Conservation (phyloP, 2,329 filamentous ascomycete species). For the Arthrobotrys conoides region DNA sequence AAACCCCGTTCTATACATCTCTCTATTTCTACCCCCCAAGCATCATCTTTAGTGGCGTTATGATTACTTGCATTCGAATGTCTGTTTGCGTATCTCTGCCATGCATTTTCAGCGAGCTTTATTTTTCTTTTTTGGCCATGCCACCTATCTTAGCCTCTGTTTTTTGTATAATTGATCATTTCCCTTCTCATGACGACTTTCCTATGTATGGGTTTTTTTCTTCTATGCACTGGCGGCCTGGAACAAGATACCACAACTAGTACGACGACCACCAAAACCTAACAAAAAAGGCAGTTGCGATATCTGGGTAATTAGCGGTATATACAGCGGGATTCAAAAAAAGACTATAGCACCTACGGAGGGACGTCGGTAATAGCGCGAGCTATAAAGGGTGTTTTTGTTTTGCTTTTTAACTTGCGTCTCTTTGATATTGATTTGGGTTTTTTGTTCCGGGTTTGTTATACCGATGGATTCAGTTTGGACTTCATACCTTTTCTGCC, state of each 20-base stretch:
- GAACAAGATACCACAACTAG: slow-evolving; percentile 47
- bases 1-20: slow-evolving; percentile 11
- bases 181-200: slow-evolving; percentile 24
- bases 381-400: slow-evolving; percentile 57
- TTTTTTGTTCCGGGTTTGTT: slow-evolving; percentile 14
- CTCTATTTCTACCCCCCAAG: slow-evolving; percentile 20
- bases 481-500: slow-evolving; percentile 17
- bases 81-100: slow-evolving; percentile 36
- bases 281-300: slow-evolving; percentile 43
- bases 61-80: slow-evolving; percentile 22
- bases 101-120: slow-evolving; percentile 60
- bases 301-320: slow-evolving; percentile 39
- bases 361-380: slow-evolving; percentile 50
- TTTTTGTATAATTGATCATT: slow-evolving; percentile 16
- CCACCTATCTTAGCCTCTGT: slow-evolving; percentile 6
- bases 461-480: slow-evolving; percentile 18
- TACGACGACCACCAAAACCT: slow-evolving; percentile 21
- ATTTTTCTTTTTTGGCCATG: slow-evolving; percentile 36
- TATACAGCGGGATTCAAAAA: slow-evolving; percentile 50
- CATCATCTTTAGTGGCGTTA: slow-evolving; percentile 56
- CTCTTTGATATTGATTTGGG: slow-evolving; percentile 4
- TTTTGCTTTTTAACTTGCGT: slow-evolving; percentile 14
- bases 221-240: slow-evolving; percentile 60
- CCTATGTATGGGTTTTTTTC: slow-evolving; percentile 31
- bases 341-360: slow-evolving; percentile 30